These are phyloP conservation scores for Ulota crispa DNA, from an alignment of 225 moss, liverwort and hornwort species.

Conservation along the genomic window DNA sequence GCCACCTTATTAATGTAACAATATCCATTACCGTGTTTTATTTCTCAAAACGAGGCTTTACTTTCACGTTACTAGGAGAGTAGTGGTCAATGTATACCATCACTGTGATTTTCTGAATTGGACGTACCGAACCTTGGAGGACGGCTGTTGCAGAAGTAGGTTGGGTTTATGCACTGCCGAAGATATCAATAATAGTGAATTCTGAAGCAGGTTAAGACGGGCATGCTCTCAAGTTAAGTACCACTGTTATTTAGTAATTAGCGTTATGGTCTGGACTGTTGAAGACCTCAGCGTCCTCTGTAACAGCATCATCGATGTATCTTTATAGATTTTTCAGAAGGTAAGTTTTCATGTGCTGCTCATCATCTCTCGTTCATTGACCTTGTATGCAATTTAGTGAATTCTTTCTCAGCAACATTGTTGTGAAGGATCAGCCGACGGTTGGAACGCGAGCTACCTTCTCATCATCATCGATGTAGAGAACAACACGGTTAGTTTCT, in stretches of 20 bases:
- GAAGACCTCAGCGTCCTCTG: not conserved
- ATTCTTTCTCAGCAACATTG: not conserved
- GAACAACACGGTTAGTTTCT: conserved; percentile 43
- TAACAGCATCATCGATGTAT: not conserved
- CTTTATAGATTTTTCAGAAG: not conserved
- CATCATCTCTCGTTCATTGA: not conserved
- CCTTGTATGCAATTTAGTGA: not conserved
- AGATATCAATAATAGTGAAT: not conserved
- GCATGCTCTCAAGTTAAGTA: not conserved
- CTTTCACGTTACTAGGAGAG: not conserved
- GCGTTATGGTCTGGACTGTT: not conserved
- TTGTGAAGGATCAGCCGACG: conserved; percentile 22
- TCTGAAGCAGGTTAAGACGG: not conserved
- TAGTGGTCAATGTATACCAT: not conserved
- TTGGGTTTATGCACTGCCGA: not conserved
- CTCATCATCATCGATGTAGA: conserved; percentile 45
- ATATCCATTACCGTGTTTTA: too few species aligned
- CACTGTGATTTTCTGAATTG: not conserved
- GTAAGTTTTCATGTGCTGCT: not conserved
- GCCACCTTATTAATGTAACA: not conserved
- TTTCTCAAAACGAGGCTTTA: not conserved
- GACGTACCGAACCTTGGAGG: not conserved
- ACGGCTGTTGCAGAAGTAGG: not conserved
- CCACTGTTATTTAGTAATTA: not conserved
- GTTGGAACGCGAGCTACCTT: conserved; percentile 37